Percentiles rank a stretch among this genome's conserved stretches.
These are phyloP conservation scores for Camelina neglecta DNA, from an alignment of 345 rosid genomes.

Conservation along the genomic window DNA sequence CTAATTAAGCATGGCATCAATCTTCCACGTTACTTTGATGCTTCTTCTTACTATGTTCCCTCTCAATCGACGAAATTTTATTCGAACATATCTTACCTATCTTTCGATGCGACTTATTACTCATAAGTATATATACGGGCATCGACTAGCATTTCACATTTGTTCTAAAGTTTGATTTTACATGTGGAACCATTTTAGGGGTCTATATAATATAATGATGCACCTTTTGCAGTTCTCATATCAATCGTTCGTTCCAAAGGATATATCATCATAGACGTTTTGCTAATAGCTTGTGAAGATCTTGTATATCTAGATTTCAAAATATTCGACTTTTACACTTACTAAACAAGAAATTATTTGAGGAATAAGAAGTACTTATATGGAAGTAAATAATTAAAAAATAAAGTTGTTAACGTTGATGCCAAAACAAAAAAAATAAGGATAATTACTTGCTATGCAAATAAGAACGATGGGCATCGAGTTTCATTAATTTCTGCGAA, in stretches of 20 bases:
- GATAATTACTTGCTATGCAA: neutral
- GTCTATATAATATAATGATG: neutral
- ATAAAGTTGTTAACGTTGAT: neutral
- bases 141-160: neutral
- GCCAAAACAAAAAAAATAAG: neutral
- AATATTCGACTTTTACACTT: too few species aligned
- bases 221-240: neutral
- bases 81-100: slow-evolving; percentile 33
- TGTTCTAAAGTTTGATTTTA: slow-evolving; percentile 21
- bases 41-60: slow-evolving; percentile 19
- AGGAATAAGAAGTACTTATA: neutral
- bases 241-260: neutral
- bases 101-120: slow-evolving; percentile 31
- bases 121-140: neutral
- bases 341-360: too few species aligned
- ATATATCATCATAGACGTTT: neutral
- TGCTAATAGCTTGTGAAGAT: neutral
- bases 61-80: slow-evolving; percentile 22
- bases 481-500: slow-evolving; percentile 1
- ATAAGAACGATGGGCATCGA: neutral
- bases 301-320: neutral
- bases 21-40: slow-evolving; percentile 30
- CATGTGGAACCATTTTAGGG: slow-evolving; percentile 23
- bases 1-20: slow-evolving; percentile 28
- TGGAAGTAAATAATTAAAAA: neutral